phyloP scores from a whole-genome alignment of 1,139 yeast genomes.

The Hemisphaericaspora lyxosophila region DNA sequence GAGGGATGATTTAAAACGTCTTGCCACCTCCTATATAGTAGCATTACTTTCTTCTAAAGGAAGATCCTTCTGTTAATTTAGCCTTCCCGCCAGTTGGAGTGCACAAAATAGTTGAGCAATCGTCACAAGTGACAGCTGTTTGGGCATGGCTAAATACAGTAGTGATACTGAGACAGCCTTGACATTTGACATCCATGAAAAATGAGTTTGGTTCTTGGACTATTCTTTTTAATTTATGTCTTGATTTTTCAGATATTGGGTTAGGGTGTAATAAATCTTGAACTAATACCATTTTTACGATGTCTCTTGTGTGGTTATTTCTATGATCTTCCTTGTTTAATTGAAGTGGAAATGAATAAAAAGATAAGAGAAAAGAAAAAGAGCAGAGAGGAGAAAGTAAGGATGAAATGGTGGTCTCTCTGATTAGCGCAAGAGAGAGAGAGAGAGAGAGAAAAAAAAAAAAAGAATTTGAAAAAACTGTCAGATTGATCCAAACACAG shows the following conservation, averaged over 20 bases:
- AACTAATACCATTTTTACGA: conserved; percentile 73
- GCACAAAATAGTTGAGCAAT: conserved; percentile 97
- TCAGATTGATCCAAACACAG: too few species aligned
- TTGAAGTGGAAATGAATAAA: too few species aligned
- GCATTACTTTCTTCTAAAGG: conserved; percentile 98
- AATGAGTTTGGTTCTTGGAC: conserved; percentile 98
- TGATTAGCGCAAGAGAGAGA: too few species aligned
- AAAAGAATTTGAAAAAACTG: too few species aligned
- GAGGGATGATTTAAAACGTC: too few species aligned
- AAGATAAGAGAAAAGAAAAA: too few species aligned
- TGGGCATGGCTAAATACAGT: conserved; percentile 99
- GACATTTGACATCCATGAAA: conserved; percentile 99
- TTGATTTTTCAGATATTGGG: conserved; percentile 92
- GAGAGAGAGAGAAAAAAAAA: too few species aligned
- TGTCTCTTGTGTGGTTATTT: not conserved
- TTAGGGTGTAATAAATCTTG: conserved; percentile 97
- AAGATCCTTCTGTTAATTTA: conserved; percentile 97
- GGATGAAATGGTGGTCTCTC: too few species aligned
- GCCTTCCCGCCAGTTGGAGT: conserved; percentile 99
- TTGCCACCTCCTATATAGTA: too few species aligned
- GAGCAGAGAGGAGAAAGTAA: too few species aligned
- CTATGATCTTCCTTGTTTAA: too few species aligned
- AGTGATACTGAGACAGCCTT: conserved; percentile 98
- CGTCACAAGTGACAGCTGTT: conserved; percentile 99
- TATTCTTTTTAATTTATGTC: conserved; percentile 96